A percentile compares a stretch with the other conserved stretches of the same genome.
These are phyloP conservation scores for Coemansia reversa DNA, from an alignment of 192 early-diverging fungal species.

Conservation along the genomic window DNA sequence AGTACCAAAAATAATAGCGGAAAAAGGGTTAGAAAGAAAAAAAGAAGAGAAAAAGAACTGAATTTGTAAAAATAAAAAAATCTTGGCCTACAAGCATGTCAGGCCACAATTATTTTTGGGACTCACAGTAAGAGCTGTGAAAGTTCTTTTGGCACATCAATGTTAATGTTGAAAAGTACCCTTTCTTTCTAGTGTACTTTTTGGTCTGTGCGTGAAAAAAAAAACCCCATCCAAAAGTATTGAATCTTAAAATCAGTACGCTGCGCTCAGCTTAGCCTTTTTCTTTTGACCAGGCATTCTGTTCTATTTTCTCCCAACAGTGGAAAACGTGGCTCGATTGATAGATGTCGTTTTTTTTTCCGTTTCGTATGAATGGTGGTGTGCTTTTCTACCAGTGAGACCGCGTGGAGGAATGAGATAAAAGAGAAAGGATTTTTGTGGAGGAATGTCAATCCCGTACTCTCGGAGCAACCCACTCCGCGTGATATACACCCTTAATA, in stretches of 20 bases:
- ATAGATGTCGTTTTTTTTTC: constrained; percentile 4
- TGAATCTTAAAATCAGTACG: too few relatives aligned
- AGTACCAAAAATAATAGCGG: too few relatives aligned
- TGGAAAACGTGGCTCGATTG: background rate
- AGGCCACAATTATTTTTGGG: background rate
- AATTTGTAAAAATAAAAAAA: too few relatives aligned
- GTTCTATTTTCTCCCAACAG: too few relatives aligned
- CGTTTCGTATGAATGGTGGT: background rate
- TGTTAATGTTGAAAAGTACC: background rate
- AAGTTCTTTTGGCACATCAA: too few relatives aligned
- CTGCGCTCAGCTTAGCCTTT: too few relatives aligned
- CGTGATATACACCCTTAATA: background rate
- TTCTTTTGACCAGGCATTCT: background rate
- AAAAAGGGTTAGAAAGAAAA: background rate
- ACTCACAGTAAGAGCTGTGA: too few relatives aligned
- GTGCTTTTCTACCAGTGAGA: background rate
- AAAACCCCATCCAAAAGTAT: too few relatives aligned
- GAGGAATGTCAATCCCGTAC: background rate
- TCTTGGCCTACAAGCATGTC: background rate
- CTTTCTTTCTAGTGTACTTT: background rate
- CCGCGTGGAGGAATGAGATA: background rate
- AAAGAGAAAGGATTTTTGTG: background rate
- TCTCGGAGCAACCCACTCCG: background rate
- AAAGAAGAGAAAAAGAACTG: too few relatives aligned
- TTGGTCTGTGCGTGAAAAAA: background rate